Percentiles rank a stretch among this genome's conserved stretches.
Evolutionary conservation across 2,329 filamentous ascomycete genomes (phyloP).

Genomic region (Chaetomium strumarium): DNA sequence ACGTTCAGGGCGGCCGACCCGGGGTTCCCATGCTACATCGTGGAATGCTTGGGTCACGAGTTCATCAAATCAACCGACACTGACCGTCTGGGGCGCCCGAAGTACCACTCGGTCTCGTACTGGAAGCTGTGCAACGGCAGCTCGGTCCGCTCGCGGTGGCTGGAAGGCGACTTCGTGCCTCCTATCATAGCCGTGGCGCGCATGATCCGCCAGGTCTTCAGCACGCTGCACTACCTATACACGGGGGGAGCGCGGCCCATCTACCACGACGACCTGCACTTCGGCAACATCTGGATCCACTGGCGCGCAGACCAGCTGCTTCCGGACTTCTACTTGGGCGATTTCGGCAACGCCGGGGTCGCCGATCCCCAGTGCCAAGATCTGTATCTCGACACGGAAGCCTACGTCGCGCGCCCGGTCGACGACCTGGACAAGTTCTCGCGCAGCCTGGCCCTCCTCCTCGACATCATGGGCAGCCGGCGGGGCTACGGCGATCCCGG

Average conservation of each 20-base stretch:
- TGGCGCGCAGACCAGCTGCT: not conserved
- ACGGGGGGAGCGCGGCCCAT: not conserved
- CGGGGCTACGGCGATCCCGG: not conserved
- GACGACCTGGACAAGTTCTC: not conserved
- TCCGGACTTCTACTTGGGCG: constrained; percentile 12
- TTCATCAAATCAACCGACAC: constrained; percentile 1
- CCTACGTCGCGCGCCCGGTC: not conserved
- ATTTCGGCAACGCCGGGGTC: constrained; percentile 2
- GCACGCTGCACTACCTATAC: constrained; percentile 7
- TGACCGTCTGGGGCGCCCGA: not conserved
- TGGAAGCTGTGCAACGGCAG: constrained; percentile 13
- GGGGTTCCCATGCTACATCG: not conserved
- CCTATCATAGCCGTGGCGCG: not conserved
- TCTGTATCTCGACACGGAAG: not conserved
- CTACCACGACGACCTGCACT: constrained; percentile 1
- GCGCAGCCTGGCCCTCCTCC: not conserved
- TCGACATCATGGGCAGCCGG: not conserved
- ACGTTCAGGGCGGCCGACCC: not conserved
- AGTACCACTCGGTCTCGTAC: constrained; percentile 9
- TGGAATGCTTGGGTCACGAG: constrained; percentile 3
- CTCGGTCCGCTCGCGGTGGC: not conserved
- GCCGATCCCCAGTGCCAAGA: not conserved
- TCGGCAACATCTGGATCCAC: constrained; percentile 7
- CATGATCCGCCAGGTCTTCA: constrained; percentile 11
- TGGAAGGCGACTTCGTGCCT: not conserved